A percentile compares a stretch with the other conserved stretches of the same genome.
Evolutionary conservation across 2,329 filamentous ascomycete species (phyloP).

Genomic region (Hymenoscyphus albidus): DNA sequence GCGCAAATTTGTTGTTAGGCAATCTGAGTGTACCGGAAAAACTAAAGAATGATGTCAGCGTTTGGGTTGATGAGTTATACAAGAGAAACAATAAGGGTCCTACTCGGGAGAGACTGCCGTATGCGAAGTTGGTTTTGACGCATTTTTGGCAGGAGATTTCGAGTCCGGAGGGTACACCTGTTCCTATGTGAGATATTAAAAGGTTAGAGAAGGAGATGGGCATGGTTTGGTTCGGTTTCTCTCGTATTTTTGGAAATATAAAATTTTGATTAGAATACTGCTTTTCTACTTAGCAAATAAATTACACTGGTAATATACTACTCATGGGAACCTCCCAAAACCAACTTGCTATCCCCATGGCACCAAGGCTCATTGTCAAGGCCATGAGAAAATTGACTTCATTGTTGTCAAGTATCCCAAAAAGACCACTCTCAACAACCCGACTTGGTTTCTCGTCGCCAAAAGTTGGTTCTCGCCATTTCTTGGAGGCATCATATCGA

Average conservation of each 20-base stretch:
- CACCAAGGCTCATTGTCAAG: conserved; percentile 70
- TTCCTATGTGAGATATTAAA: not conserved
- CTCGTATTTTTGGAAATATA: not conserved
- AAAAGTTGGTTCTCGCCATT: conserved; percentile 50
- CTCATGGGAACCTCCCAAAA: conserved; percentile 55
- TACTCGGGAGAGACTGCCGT: not conserved
- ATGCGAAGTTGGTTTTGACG: not conserved
- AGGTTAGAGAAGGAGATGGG: no score
- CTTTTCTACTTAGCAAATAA: not conserved
- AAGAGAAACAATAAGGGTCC: not conserved
- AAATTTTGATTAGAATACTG: not conserved
- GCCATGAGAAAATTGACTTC: conserved; percentile 95
- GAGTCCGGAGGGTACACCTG: not conserved
- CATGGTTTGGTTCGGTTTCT: not conserved
- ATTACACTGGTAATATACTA: conserved; percentile 35
- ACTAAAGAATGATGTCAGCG: not conserved
- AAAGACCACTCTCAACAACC: conserved; percentile 58
- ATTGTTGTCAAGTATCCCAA: conserved; percentile 87
- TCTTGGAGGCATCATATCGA: conserved; percentile 49
- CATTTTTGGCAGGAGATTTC: not conserved
- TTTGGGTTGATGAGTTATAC: not conserved
- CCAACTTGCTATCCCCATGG: conserved; percentile 63
- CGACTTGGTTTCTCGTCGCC: conserved; percentile 47
- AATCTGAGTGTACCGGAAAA: not conserved
- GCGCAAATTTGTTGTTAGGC: not conserved